Evolutionary conservation across 768 basidiomycete species (phyloP).

Genomic region (Lactarius sanguifluus): DNA sequence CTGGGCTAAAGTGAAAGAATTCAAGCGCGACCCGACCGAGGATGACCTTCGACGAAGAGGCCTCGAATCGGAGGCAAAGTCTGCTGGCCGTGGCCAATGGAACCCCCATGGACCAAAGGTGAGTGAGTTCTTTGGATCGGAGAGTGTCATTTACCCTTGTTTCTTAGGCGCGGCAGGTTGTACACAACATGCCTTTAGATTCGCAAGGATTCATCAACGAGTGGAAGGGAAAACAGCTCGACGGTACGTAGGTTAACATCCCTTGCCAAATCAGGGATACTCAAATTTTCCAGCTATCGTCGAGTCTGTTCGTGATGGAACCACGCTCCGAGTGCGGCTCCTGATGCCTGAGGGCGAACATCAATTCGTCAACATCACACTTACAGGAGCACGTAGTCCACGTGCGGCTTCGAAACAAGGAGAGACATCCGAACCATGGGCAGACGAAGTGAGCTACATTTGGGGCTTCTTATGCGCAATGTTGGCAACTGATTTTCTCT

Average conservation of each 20-base stretch:
- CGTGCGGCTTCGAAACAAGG: constrained; percentile 69
- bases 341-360: constrained; percentile 87
- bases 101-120: constrained; percentile 78
- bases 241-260: constrained; percentile 52
- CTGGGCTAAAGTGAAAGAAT: constrained; percentile 93
- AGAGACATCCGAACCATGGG: constrained; percentile 78
- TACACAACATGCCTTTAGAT: constrained; percentile 87
- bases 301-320: constrained; percentile 92
- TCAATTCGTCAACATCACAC: constrained; percentile 82
- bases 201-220: constrained; percentile 85
- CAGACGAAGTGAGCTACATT: constrained; percentile 71
- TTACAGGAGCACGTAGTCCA: constrained; percentile 79
- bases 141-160: constrained; percentile 16
- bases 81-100: constrained; percentile 81
- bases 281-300: constrained; percentile 63
- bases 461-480: neutral
- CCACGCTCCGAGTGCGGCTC: constrained; percentile 84
- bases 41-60: constrained; percentile 72
- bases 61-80: constrained; percentile 72
- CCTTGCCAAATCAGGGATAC: constrained; percentile 15
- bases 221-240: constrained; percentile 88
- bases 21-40: constrained; percentile 78
- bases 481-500: constrained; percentile 7
- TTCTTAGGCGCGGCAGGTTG: constrained; percentile 64
- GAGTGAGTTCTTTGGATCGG: constrained; percentile 14